A percentile compares a stretch with the other conserved stretches of the same genome.
Evolutionary conservation across 441 rosid genomes (phyloP).

Genomic region (Populus hybrid): DNA sequence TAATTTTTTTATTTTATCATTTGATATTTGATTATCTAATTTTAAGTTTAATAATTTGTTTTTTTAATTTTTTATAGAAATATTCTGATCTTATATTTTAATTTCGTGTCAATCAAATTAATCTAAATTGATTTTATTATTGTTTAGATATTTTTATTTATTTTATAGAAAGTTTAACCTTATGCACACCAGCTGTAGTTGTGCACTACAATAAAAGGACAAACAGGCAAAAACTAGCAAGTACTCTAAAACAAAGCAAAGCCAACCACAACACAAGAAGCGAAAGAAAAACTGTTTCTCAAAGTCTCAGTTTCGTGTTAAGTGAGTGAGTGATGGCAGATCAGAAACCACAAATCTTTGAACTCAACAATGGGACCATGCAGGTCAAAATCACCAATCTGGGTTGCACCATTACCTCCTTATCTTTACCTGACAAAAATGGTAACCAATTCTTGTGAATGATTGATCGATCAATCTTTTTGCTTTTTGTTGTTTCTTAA

Average conservation of each 20-base stretch:
- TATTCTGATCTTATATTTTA: too few relatives aligned
- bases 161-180: too few relatives aligned
- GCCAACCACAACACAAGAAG: neutral
- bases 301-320: neutral
- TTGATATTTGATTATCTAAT: too few relatives aligned
- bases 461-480: neutral
- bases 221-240: neutral
- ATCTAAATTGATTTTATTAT: too few relatives aligned
- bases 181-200: too few relatives aligned
- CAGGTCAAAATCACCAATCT: constrained; percentile 63
- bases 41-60: too few relatives aligned
- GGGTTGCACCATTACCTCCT: constrained; percentile 81
- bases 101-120: too few relatives aligned
- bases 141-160: too few relatives aligned
- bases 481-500: neutral
- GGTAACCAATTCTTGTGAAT: constrained; percentile 32
- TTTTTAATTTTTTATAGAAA: too few relatives aligned
- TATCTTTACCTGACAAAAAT: constrained; percentile 68
- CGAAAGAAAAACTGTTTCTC: neutral
- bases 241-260: too few relatives aligned
- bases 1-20: too few relatives aligned
- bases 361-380: constrained; percentile 81
- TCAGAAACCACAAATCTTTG: constrained; percentile 61
- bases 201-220: neutral
- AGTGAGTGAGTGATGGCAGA: constrained; percentile 43